Evolutionary conservation across 2,329 filamentous ascomycete genomes (phyloP).

Genomic region (Dothistroma pini): DNA sequence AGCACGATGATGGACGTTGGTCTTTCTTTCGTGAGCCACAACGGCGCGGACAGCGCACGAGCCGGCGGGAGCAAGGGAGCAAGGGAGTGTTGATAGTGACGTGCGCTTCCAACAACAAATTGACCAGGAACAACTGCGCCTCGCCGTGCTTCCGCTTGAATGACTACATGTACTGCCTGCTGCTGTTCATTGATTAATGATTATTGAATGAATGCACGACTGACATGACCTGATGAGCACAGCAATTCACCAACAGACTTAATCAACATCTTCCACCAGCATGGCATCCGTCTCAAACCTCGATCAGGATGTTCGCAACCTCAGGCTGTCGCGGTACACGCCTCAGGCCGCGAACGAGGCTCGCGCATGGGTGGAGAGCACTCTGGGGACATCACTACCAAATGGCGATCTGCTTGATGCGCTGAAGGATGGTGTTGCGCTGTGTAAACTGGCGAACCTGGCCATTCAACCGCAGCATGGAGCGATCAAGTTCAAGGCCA

Average conservation of each 20-base stretch:
- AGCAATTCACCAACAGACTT: not conserved
- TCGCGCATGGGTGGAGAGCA: conserved; percentile 78
- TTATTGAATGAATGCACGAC: not conserved
- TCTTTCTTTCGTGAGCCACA: not conserved
- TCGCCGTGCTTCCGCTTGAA: conserved; percentile 1
- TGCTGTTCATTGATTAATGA: not conserved
- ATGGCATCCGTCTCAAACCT: conserved; percentile 95
- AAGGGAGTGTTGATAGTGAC: not conserved
- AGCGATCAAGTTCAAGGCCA: conserved; percentile 84
- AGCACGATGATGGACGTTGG: not conserved
- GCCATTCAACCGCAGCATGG: conserved; percentile 70
- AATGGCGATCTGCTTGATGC: conserved; percentile 75
- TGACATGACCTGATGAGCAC: not conserved
- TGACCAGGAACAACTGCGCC: conserved; percentile 2
- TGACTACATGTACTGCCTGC: not conserved
- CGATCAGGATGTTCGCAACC: conserved; percentile 89
- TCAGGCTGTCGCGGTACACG: conserved; percentile 92
- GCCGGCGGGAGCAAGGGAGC: not conserved
- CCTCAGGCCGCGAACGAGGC: conserved; percentile 84
- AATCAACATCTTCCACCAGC: conserved; percentile 13
- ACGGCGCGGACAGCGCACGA: not conserved
- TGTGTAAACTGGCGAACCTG: conserved; percentile 91
- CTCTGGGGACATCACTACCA: conserved; percentile 69
- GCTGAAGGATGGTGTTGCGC: conserved; percentile 83
- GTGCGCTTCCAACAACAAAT: not conserved